Evolutionary conservation across 257 asterid genomes (phyloP).

Genomic region (Nicotiana undulata): DNA sequence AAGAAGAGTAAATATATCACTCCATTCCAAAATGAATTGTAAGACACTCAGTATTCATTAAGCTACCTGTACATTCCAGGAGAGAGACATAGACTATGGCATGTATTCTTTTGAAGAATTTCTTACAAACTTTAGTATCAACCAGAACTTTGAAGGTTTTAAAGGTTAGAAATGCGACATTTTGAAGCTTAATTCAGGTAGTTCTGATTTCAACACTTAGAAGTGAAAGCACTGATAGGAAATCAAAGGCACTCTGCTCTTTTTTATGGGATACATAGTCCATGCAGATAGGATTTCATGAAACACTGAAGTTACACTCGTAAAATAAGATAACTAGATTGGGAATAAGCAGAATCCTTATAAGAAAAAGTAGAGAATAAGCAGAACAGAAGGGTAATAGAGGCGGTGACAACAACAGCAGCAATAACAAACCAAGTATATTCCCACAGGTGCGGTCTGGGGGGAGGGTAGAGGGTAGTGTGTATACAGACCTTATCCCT

Average conservation of each 20-base stretch:
- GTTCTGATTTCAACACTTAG: not conserved
- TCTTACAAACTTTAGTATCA: not conserved
- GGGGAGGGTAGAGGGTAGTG: too few relatives aligned
- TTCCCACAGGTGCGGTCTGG: too few relatives aligned
- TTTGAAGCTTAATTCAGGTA: not conserved
- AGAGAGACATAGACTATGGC: not conserved
- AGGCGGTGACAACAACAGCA: not conserved
- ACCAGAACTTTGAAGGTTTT: not conserved
- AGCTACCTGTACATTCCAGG: not conserved
- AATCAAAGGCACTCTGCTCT: not conserved
- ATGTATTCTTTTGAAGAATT: not conserved
- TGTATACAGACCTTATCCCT: too few relatives aligned
- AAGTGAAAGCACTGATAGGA: not conserved
- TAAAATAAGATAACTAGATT: not conserved
- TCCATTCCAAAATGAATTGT: not conserved
- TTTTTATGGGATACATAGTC: not conserved
- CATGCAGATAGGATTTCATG: not conserved
- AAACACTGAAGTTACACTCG: not conserved
- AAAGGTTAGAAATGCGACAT: not conserved
- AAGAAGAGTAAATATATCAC: not conserved
- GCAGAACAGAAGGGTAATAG: not conserved
- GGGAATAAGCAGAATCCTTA: not conserved
- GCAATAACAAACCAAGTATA: too few relatives aligned
- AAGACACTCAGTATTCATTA: not conserved
- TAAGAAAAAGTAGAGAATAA: not conserved